These are phyloP conservation scores for Solanum medicagineum DNA, from an alignment of 257 asterid genomes.

Conservation along the genomic window DNA sequence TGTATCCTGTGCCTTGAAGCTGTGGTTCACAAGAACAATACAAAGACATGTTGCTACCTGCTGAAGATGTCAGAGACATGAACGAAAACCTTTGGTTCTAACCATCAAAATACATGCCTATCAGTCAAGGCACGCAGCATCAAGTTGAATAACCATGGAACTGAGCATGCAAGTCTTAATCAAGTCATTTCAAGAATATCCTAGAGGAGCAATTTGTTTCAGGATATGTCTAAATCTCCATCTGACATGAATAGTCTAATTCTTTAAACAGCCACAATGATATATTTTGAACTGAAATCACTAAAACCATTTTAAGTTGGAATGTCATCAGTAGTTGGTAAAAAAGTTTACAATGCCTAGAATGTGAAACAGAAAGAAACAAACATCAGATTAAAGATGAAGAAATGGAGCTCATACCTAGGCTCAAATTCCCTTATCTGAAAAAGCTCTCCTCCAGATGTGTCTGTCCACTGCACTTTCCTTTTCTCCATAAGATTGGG, in stretches of 20 bases:
- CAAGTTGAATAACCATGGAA: neutral
- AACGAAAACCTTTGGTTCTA: neutral
- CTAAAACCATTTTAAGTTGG: neutral
- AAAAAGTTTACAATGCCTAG: neutral
- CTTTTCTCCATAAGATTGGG: constrained; percentile 37
- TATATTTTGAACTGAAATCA: neutral
- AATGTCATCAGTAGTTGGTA: neutral
- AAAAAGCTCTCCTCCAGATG: constrained; percentile 70
- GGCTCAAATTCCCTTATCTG: constrained; percentile 90
- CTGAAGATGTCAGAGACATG: neutral
- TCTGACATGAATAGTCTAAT: neutral
- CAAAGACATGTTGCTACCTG: neutral
- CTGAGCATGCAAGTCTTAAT: neutral
- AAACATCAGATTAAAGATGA: neutral
- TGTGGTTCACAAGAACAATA: neutral
- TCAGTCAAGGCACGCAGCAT: neutral
- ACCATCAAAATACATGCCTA: neutral
- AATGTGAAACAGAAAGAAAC: neutral
- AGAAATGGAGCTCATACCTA: constrained; percentile 40
- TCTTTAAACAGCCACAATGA: neutral
- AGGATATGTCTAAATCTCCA: neutral
- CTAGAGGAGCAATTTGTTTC: neutral
- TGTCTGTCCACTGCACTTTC: constrained; percentile 93
- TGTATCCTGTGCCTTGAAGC: neutral
- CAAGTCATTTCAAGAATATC: neutral